Percentiles rank a stretch among this genome's conserved stretches.
phyloP scores from a whole-genome alignment of 108 stramenopile species.

The Skeletonema marinoi region DNA sequence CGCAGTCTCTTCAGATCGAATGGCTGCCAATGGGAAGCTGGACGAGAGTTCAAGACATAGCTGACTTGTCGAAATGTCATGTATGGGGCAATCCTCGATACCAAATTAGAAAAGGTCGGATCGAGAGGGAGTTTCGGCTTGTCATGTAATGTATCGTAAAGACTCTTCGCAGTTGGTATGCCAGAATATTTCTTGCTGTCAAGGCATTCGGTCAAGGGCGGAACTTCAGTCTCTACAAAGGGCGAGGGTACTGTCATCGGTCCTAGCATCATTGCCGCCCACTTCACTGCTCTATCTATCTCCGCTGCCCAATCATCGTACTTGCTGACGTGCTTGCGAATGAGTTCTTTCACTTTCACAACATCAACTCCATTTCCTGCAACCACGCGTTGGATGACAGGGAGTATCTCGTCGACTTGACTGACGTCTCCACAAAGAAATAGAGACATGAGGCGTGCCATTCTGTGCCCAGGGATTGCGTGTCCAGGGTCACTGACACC shows the following conservation, averaged over 20 bases:
- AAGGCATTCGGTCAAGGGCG: slow-evolving; percentile 63
- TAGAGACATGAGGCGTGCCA: slow-evolving; percentile 78
- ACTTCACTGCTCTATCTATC: slow-evolving; percentile 78
- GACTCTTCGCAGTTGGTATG: slow-evolving; percentile 74
- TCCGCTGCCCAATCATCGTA: slow-evolving; percentile 89
- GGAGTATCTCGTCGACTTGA: slow-evolving; percentile 71
- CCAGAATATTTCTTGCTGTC: slow-evolving; percentile 53
- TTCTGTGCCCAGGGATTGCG: slow-evolving; percentile 74
- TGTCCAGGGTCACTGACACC: slow-evolving; percentile 80
- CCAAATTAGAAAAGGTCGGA: slow-evolving; percentile 65
- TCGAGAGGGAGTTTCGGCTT: slow-evolving; percentile 81
- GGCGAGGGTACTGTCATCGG: slow-evolving; percentile 60
- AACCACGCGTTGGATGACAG: slow-evolving; percentile 72
- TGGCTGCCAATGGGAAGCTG: slow-evolving; percentile 80
- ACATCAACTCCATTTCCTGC: slow-evolving; percentile 87
- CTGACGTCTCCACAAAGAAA: slow-evolving; percentile 73
- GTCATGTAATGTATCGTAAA: slow-evolving; percentile 74
- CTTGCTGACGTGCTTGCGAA: slow-evolving; percentile 61
- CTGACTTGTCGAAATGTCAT: slow-evolving; percentile 81
- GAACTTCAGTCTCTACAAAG: slow-evolving; percentile 73
- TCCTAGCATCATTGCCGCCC: slow-evolving; percentile 69
- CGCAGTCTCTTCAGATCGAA: slow-evolving; percentile 80
- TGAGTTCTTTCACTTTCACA: slow-evolving; percentile 78
- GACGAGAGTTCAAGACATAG: slow-evolving; percentile 68
- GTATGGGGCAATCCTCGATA: slow-evolving; percentile 76